These are phyloP conservation scores for Candida nitratophila DNA, from an alignment of 805 yeast genomes.

Conservation along the genomic window DNA sequence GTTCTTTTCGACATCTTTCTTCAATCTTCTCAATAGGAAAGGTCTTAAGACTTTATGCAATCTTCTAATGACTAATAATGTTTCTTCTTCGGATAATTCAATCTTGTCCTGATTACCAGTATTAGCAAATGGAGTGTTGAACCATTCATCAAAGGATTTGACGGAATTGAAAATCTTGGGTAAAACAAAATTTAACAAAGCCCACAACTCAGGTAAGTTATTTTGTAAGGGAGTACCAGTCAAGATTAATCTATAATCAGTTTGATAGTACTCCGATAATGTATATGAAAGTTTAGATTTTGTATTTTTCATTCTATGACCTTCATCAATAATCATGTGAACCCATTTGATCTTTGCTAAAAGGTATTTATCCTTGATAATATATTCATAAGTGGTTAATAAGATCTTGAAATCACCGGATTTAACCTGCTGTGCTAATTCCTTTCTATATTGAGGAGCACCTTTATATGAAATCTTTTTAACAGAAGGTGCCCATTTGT, in stretches of 20 bases:
- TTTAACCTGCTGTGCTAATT: constrained; percentile 56
- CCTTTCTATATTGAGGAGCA: constrained; percentile 62
- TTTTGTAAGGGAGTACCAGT: constrained; percentile 88
- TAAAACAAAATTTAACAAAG: constrained; percentile 69
- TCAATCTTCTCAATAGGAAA: constrained; percentile 73
- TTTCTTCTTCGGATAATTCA: constrained; percentile 81
- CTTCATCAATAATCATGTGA: constrained; percentile 88
- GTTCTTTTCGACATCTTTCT: constrained; percentile 82
- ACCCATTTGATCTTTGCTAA: constrained; percentile 67
- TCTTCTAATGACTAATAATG: constrained; percentile 73
- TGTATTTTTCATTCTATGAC: constrained; percentile 82
- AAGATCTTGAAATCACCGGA: constrained; percentile 68
- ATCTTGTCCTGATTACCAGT: constrained; percentile 78
- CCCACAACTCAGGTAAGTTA: constrained; percentile 82
- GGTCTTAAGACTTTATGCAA: constrained; percentile 83
- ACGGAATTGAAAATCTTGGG: constrained; percentile 84
- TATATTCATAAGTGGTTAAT: constrained; percentile 76
- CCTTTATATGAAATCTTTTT: constrained; percentile 74
- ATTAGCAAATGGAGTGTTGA: constrained; percentile 81
- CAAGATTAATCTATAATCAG: constrained; percentile 70
- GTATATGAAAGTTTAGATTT: constrained; percentile 68
- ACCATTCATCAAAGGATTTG: constrained; percentile 85
- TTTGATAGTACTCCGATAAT: constrained; percentile 61
- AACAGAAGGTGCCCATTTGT: constrained; percentile 81
- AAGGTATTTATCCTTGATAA: constrained; percentile 69